Evolutionary conservation across 169 alveolate species (phyloP), one percentile per base, ranked within the genome.

Genomic region (Plasmodium malariae): DNA sequence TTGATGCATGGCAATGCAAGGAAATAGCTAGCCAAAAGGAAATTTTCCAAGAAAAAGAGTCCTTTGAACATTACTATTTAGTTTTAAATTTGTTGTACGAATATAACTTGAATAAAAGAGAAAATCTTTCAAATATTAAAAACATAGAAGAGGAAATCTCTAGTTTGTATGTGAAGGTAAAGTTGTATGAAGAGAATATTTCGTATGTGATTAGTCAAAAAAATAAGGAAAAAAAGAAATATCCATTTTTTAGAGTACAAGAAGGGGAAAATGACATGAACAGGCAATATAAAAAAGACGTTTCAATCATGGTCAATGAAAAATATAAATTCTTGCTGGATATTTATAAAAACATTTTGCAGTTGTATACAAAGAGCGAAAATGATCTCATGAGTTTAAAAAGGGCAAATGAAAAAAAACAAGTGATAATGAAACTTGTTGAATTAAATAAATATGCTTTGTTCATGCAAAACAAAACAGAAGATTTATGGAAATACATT

Each of bases 121-220:
- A 55, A 19, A 70, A 45, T 48, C 83, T 17, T 5, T 54, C 24
- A 49, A 70, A 70, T 17, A 57, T 70, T 21, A 70, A 57, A 49
- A 43, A 49, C 24, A 45, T 70, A 32, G 83, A 70, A 28, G 48
- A 57, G 21, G 48, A 70, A 14, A 70, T 70, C 12, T 17, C 83
- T 45, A 28, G 1, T 49, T 57, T 70, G 1, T 14, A 57, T 2
- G 34, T 30, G 65, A 43, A 19, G 14, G 65, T 57, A 51, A 70
- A 70, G 34, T 48, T 49, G 9, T 70, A 70, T 37, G 67, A 70
- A 17, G 68, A 70, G 24, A 70, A 70, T 26, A 70, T 70, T 70
- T 70, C 83, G 30, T 28, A 70, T n/a, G 65, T 49, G 45, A 19
- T 26, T 37, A 19, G 28, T 2, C 30, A 70, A 26, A 70, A 12